A percentile compares a stretch with the other conserved stretches of the same genome.
Evolutionary conservation across 805 yeast genomes (phyloP).

Genomic region (Helenozyma baotianmanensis): DNA sequence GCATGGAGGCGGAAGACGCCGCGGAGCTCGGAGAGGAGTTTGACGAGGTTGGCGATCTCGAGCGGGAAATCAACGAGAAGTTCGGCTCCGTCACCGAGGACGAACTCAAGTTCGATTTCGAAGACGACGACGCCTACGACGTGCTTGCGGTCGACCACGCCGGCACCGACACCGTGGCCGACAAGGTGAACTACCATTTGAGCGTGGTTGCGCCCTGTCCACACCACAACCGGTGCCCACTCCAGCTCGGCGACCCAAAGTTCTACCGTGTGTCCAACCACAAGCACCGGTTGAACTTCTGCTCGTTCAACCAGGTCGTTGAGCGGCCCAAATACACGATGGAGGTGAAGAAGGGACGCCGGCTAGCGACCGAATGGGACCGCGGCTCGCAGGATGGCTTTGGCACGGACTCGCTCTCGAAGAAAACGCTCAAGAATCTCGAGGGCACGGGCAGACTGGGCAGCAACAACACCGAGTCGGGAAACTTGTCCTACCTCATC

Average conservation of each 20-base stretch:
- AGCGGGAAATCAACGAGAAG: conserved; percentile 30
- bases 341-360: conserved; percentile 80
- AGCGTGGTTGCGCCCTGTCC: conserved; percentile 84
- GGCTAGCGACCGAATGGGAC: conserved; percentile 70
- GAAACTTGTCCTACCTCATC: conserved; percentile 71
- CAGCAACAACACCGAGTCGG: conserved; percentile 65
- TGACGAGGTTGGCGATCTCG: conserved; percentile 19
- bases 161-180: conserved; percentile 10
- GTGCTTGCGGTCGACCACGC: conserved; percentile 17
- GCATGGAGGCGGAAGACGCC: conserved; percentile 20
- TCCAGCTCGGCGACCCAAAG: conserved; percentile 73
- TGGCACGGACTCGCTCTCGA: conserved; percentile 41
- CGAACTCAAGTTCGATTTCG: conserved; percentile 47
- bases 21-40: conserved; percentile 4
- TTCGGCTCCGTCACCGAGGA: conserved; percentile 40
- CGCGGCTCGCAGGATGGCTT: conserved; percentile 48
- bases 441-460: conserved; percentile 77
- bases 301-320: conserved; percentile 68
- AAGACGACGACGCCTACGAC: conserved; percentile 29
- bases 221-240: conserved; percentile 82
- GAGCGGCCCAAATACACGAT: conserved; percentile 73
- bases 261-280: conserved; percentile 56
- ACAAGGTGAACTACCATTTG: conserved; percentile 46
- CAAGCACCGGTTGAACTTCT: conserved; percentile 59
- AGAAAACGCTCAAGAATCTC: conserved; percentile 28